Base-by-base conservation (phyloP, 371 early-diverging fungal species). In the Haplosporangium sp. region DNA sequence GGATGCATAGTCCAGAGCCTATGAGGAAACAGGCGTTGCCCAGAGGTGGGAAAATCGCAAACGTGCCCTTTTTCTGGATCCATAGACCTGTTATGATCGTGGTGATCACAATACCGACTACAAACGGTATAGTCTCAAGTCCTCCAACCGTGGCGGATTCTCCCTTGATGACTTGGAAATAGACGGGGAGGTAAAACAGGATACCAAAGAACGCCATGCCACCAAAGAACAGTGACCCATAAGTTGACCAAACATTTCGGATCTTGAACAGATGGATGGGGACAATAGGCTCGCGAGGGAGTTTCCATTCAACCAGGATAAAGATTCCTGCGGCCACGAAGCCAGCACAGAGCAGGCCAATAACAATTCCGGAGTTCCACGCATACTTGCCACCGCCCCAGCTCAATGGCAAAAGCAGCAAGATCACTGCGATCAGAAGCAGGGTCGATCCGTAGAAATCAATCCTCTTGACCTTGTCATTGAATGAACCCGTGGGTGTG, bases 131-230 rank as follows among this genome's bases (percentile, higher is more conserved):
- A 53, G 89, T 74, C 52, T 89, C 83, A 51, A 92, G 69, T n/a
- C 95, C 95, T 45, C 93, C 84, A 1, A 71, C 29, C 1, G 86
- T 87, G 14, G 88, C 86, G 8, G 83, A 75, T 46, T 82, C 81
- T 16, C 64, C 77, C 61, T 83, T 73, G 52, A 85, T 83, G 45
- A 84, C 66, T 61, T 86, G 87, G 81, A 87, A 91, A 47, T 84
- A 88, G 38, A 89, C 53, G 5, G 94, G 89, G 11, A 91, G 84
- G 76, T 92, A 93, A 71, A 91, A 95, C 12, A 93, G 69, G 13
- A 90, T 84, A 18, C 88, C 86, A 55, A 92, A 88, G 65, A 93
- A 91, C 21, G 86, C 74, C 50, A 92, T 86, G 36, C 95, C 95
- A 40, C 91, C 57, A 56, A 85, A 87, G 69, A 92, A 86, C 21